Percentiles rank a stretch among this genome's conserved stretches.
Evolutionary conservation across 2,329 filamentous ascomycete genomes (phyloP).

Genomic region (Exserohilum turcica): DNA sequence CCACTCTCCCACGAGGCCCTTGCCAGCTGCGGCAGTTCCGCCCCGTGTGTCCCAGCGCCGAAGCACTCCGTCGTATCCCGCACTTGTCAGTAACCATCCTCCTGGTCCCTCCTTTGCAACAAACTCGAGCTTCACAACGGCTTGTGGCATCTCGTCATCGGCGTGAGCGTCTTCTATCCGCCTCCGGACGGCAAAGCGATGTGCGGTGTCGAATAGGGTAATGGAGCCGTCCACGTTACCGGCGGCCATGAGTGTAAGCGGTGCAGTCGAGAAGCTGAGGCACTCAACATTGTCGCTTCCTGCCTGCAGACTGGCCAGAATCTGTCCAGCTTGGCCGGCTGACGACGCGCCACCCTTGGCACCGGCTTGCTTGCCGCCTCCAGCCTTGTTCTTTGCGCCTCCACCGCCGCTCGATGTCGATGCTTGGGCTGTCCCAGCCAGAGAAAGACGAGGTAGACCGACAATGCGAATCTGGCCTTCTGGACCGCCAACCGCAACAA

Average conservation of each 20-base stretch:
- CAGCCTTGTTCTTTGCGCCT: slow-evolving; percentile 56
- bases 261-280: slow-evolving; percentile 66
- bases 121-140: slow-evolving; percentile 93
- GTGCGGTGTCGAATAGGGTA: slow-evolving; percentile 82
- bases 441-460: slow-evolving; percentile 70
- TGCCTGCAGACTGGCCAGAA: slow-evolving; percentile 81
- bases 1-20: slow-evolving; percentile 84
- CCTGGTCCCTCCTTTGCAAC: slow-evolving; percentile 57
- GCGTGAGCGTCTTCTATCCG: slow-evolving; percentile 84
- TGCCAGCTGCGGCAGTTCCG: slow-evolving; percentile 67
- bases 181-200: slow-evolving; percentile 83
- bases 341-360: slow-evolving; percentile 44
- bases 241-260: slow-evolving; percentile 64
- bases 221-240: slow-evolving; percentile 72
- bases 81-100: slow-evolving; percentile 79
- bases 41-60: slow-evolving; percentile 82
- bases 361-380: slow-evolving; percentile 52
- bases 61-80: slow-evolving; percentile 90
- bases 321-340: slow-evolving; percentile 66
- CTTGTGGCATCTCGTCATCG: slow-evolving; percentile 71
- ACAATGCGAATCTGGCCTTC: slow-evolving; percentile 85
- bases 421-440: slow-evolving; percentile 38
- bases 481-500: slow-evolving; percentile 86
- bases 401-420: slow-evolving; percentile 50
- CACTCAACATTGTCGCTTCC: slow-evolving; percentile 83